These are phyloP conservation scores for Hemisphaericaspora subhashii DNA, from an alignment of 1,139 yeast genomes.

Conservation along the genomic window DNA sequence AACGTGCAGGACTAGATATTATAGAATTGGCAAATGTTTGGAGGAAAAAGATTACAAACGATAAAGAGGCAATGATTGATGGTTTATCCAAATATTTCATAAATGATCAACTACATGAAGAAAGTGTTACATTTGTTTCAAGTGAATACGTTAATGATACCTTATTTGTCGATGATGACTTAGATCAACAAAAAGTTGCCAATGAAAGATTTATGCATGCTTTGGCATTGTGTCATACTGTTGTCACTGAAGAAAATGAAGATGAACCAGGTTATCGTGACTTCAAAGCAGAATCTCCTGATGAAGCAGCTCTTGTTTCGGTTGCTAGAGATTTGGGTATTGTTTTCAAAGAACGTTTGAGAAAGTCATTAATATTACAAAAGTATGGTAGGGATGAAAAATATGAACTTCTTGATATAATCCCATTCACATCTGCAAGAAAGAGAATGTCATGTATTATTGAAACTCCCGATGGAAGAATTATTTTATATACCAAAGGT, in stretches of 20 bases:
- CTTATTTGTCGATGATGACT: constrained; percentile 35
- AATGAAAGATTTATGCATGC: constrained; percentile 82
- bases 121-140: constrained; percentile 76
- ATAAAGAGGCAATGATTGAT: constrained; percentile 64
- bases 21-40: constrained; percentile 67
- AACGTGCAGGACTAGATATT: constrained; percentile 81
- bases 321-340: constrained; percentile 94
- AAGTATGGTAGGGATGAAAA: constrained; percentile 74
- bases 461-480: constrained; percentile 46
- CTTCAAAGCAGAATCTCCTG: constrained; percentile 96
- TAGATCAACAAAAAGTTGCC: constrained; percentile 61
- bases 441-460: constrained; percentile 69
- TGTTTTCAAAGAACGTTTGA: constrained; percentile 72
- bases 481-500: constrained; percentile 80
- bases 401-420: constrained; percentile 70
- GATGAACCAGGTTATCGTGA: constrained; percentile 54
- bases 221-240: constrained; percentile 89
- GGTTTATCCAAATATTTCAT: constrained; percentile 46
- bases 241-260: constrained; percentile 67
- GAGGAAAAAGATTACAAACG: constrained; percentile 59
- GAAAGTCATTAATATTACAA: constrained; percentile 66
- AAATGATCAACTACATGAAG: constrained; percentile 62
- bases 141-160: constrained; percentile 52
- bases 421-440: constrained; percentile 89
- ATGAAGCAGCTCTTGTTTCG: constrained; percentile 92